Base-by-base conservation (phyloP, 2,329 filamentous ascomycete genomes). In the Aspergillus phoenicis region DNA sequence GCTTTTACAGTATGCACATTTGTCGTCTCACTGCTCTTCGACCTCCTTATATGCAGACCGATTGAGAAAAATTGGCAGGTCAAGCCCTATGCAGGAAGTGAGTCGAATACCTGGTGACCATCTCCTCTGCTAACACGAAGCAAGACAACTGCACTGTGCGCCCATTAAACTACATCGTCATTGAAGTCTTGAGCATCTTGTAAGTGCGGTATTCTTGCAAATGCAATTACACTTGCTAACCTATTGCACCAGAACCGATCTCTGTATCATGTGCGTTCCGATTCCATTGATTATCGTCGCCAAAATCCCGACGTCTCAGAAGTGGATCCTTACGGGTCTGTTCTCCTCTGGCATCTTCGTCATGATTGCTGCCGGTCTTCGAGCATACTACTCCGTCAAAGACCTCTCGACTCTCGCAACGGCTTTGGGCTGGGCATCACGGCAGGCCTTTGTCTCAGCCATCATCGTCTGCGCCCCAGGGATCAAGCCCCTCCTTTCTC, bases 321-420 rank as follows among this genome's bases (percentile, higher is more conserved):
- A 68, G 26, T 17, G 66, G n/a, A 54, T 67, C 33, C 61, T 68
- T 4, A 26, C 36, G 52, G 13, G 52, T 6, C 57, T 68, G 15
- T 66, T 67, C 51, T 65, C 57, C 30, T 67, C 63, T 8, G 64
- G 63, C 5, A 59, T 68, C n/a, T 67, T 66, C 51, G 59, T 67
- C 51, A 66, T 68, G 64, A 55, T 68, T 28, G 59, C 56, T 36
- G 61, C 64, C 13, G 41, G 63, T 24, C 61, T 68, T 13, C 62
- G 66, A 33, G 63, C 66, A n/a, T 66, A 67, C 49, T 68, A 66
- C 63, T 68, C 65, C n/a, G 51, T 67, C 26, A 64, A 60, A n/a
- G 49, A 64, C 15, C 62, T 67, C 38, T 48, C 57, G 36, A 62
- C 54, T 3, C 49, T 67, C 0, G 36, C 62, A 5, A 63, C 57